These are phyloP conservation scores for Remersonia thermophila DNA, from an alignment of 2,329 filamentous ascomycete species.

Conservation along the genomic window DNA sequence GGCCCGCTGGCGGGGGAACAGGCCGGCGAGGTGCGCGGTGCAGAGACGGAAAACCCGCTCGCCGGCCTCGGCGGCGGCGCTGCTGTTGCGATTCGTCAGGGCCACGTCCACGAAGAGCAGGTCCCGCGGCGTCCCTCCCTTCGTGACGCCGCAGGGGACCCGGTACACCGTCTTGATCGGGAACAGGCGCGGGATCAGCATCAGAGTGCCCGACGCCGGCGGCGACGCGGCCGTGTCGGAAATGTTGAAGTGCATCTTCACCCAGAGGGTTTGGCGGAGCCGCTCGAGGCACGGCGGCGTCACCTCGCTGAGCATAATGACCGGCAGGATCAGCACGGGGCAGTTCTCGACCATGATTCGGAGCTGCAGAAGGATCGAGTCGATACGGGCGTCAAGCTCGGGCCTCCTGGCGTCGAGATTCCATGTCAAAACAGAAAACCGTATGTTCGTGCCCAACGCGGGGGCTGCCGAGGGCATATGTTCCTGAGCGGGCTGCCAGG, in stretches of 20 bases:
- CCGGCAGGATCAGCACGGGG: slow-evolving; percentile 21
- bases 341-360: too few relatives aligned
- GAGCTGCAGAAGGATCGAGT: too few relatives aligned
- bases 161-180: slow-evolving; percentile 34
- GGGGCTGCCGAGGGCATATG: too few relatives aligned
- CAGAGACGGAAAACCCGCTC: too few relatives aligned
- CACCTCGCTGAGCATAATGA: slow-evolving; percentile 44
- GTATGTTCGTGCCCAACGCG: not conserved
- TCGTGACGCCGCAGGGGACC: slow-evolving; percentile 35
- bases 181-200: slow-evolving; percentile 36
- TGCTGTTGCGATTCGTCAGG: too few relatives aligned
- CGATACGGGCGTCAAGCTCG: slow-evolving; percentile 22
- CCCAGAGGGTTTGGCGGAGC: slow-evolving; percentile 33
- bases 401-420: slow-evolving; percentile 28
- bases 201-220: slow-evolving; percentile 31
- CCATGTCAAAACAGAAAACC: slow-evolving; percentile 22
- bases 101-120: slow-evolving; percentile 41
- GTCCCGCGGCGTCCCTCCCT: slow-evolving; percentile 39
- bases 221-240: slow-evolving; percentile 32
- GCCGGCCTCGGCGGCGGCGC: too few relatives aligned
- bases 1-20: too few relatives aligned
- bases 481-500: too few relatives aligned
- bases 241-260: slow-evolving; percentile 33
- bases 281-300: slow-evolving; percentile 29
- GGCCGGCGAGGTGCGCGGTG: too few relatives aligned